These are phyloP conservation scores for Porpolomopsis calyptriformis DNA, from an alignment of 768 basidiomycete species.

Conservation along the genomic window DNA sequence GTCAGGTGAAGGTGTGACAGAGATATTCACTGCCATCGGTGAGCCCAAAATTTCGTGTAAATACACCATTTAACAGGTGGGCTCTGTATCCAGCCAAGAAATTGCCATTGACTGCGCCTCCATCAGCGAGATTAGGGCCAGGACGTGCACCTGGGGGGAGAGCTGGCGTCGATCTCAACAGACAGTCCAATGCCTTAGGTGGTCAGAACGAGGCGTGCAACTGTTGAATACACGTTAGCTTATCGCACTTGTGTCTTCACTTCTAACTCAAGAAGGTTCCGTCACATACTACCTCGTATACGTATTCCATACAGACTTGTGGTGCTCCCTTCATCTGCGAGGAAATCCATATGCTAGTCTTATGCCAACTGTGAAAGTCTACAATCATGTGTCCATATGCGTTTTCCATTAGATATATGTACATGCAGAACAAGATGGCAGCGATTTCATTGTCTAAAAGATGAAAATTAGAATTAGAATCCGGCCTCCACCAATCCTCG, in stretches of 20 bases:
- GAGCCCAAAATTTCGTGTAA: conserved; percentile 16
- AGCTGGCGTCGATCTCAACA: conserved; percentile 75
- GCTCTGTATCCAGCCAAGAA: conserved; percentile 57
- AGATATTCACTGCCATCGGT: conserved; percentile 84
- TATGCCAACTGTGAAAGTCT: no score
- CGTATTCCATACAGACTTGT: no score
- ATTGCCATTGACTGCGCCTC: conserved; percentile 70
- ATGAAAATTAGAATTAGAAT: conserved; percentile 29
- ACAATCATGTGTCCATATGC: no score
- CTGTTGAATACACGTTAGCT: conserved; percentile 37
- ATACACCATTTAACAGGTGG: conserved; percentile 2
- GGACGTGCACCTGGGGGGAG: conserved; percentile 41
- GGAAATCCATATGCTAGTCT: no score
- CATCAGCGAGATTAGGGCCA: conserved; percentile 46
- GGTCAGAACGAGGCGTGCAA: conserved; percentile 64
- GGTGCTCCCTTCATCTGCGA: no score
- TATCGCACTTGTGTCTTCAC: conserved; percentile 10
- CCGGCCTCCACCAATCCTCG: conserved; percentile 61
- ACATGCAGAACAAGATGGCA: no score
- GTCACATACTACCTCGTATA: no score
- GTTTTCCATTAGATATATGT: no score
- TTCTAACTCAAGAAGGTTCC: no score
- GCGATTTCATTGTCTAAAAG: conserved; percentile 9
- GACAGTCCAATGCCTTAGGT: conserved; percentile 38
- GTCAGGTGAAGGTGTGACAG: conserved; percentile 74